Conservation (phyloP, 1,139 yeast genomes). For the Candida albicans region DNA sequence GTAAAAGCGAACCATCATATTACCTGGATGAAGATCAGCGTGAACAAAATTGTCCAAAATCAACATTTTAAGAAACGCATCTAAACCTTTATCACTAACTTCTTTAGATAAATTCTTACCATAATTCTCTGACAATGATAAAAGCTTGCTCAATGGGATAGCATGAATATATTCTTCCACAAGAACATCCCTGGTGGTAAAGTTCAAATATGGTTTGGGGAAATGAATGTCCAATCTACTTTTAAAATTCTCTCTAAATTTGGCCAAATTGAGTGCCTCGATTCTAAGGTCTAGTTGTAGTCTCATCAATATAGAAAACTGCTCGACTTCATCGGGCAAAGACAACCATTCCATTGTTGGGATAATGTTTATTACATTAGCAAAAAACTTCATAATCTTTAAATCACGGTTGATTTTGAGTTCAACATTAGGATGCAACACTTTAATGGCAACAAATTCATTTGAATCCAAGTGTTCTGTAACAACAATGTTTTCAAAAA, state of each 20-base stretch:
- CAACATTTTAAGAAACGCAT: constrained; percentile 89
- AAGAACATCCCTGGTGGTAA: constrained; percentile 69
- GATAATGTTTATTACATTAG: constrained; percentile 60
- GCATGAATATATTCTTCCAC: constrained; percentile 88
- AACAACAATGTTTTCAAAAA: constrained; percentile 37
- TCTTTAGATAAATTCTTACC: constrained; percentile 64
- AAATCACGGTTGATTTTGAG: constrained; percentile 75
- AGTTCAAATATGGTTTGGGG: constrained; percentile 71
- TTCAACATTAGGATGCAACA: constrained; percentile 85
- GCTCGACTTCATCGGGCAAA: constrained; percentile 89
- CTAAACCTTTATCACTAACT: constrained; percentile 84
- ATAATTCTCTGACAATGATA: constrained; percentile 43
- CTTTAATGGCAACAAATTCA: constrained; percentile 83
- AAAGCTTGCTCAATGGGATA: constrained; percentile 71
- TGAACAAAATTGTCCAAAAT: constrained; percentile 91
- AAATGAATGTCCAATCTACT: constrained; percentile 67
- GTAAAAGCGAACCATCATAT: constrained; percentile 78
- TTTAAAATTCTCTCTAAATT: constrained; percentile 64
- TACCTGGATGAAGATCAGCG: constrained; percentile 96
- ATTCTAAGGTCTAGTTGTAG: constrained; percentile 86
- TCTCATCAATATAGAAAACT: constrained; percentile 82
- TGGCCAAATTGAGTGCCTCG: constrained; percentile 77
- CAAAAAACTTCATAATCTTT: constrained; percentile 79
- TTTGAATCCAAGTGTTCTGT: constrained; percentile 44
- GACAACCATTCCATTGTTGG: constrained; percentile 99